Evolutionary conservation across 106 monocot species (phyloP).

Genomic region (Amphibolis antarctica): DNA sequence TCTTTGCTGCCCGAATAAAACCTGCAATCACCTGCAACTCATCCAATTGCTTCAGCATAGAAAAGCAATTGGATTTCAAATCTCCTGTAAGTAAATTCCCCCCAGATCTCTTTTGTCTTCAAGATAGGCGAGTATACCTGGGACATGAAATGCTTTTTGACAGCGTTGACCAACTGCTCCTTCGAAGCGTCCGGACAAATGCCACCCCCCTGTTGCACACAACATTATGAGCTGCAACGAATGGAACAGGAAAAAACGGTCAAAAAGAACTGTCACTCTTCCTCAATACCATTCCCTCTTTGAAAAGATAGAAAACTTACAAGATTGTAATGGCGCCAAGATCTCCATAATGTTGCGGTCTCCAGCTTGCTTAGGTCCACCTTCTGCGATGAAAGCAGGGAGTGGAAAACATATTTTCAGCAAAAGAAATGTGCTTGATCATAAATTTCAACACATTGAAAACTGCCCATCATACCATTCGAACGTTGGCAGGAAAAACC

Average conservation of each 20-base stretch:
- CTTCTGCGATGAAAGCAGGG: conserved; percentile 23
- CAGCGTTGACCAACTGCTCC: conserved; percentile 61
- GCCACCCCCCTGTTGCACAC: conserved; percentile 26
- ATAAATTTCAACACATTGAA: too few species aligned
- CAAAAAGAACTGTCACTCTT: background rate
- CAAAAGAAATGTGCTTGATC: background rate
- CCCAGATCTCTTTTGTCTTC: background rate
- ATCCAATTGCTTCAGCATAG: conserved; percentile 16
- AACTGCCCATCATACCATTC: conserved; percentile 25
- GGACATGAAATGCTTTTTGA: conserved; percentile 78
- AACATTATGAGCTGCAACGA: conserved; percentile 1
- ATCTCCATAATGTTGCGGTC: conserved; percentile 60
- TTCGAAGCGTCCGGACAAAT: conserved; percentile 47
- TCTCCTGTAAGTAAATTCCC: background rate
- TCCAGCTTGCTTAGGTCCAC: conserved; percentile 73
- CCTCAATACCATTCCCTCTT: background rate
- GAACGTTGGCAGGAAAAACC: conserved; percentile 28
- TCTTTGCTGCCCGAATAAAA: conserved; percentile 17
- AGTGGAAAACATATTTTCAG: background rate
- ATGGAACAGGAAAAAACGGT: background rate
- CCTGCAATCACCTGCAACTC: conserved; percentile 26
- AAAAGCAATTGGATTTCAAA: conserved; percentile 6
- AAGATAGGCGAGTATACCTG: conserved; percentile 21
- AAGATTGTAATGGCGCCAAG: conserved; percentile 69
- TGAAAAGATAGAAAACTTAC: conserved; percentile 25